Evolutionary conservation across 768 basidiomycete species (phyloP).

Genomic region (Pulveroboletus sp.): DNA sequence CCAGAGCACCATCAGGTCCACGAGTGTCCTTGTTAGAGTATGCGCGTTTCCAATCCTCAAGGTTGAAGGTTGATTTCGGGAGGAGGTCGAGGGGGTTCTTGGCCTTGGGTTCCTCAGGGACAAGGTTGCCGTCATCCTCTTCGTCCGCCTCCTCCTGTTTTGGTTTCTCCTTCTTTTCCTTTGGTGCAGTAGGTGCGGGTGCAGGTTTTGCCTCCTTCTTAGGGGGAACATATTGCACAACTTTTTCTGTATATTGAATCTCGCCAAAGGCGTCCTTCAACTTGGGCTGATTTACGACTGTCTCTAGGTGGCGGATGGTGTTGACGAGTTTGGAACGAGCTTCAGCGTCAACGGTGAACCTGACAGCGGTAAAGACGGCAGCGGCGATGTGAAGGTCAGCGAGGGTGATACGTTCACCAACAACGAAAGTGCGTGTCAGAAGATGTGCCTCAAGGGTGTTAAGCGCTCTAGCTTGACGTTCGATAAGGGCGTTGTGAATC

Average conservation of each 20-base stretch:
- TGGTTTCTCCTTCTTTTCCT: slow-evolving; percentile 65
- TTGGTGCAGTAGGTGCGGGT: slow-evolving; percentile 38
- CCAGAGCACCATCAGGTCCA: slow-evolving; percentile 73
- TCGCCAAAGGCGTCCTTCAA: slow-evolving; percentile 66
- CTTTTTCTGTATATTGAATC: slow-evolving; percentile 64
- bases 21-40: slow-evolving; percentile 99
- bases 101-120: slow-evolving; percentile 80
- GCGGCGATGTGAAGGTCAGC: slow-evolving; percentile 79
- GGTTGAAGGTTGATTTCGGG: slow-evolving; percentile 84
- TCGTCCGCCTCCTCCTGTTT: slow-evolving; percentile 54
- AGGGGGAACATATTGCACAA: slow-evolving; percentile 66
- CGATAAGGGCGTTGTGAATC: slow-evolving; percentile 55
- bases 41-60: slow-evolving; percentile 95
- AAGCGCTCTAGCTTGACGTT: slow-evolving; percentile 57
- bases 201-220: slow-evolving; percentile 59
- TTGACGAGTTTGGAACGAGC: slow-evolving; percentile 69
- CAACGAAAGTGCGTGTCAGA: slow-evolving; percentile 80
- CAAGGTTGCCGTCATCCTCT: slow-evolving; percentile 73
- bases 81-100: slow-evolving; percentile 95
- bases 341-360: slow-evolving; percentile 61
- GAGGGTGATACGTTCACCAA: slow-evolving; percentile 90
- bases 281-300: slow-evolving; percentile 80
- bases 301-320: slow-evolving; percentile 82
- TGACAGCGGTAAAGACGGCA: slow-evolving; percentile 52
- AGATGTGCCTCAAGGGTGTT: slow-evolving; percentile 74